phyloP scores from a whole-genome alignment of 2,329 filamentous ascomycete species.

The Microcyclospora tardicrescens region DNA sequence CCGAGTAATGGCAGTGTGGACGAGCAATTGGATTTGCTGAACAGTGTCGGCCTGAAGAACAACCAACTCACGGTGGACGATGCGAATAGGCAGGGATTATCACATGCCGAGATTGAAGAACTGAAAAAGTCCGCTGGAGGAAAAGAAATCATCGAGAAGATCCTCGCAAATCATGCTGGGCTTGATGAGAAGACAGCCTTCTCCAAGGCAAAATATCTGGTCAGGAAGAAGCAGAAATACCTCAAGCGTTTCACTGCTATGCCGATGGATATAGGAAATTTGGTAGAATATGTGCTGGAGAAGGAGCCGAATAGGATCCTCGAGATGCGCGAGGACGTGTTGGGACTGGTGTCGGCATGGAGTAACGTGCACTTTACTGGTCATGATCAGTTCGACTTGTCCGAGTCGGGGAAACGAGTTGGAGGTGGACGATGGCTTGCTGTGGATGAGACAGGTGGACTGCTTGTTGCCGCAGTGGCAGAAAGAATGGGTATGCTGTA shows the following conservation, averaged over 20 bases:
- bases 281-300: constrained; percentile 67
- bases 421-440: constrained; percentile 60
- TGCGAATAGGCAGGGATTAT: constrained; percentile 59
- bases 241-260: constrained; percentile 74
- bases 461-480: constrained; percentile 70
- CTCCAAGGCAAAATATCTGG: constrained; percentile 87
- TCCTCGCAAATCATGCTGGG: constrained; percentile 76
- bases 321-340: constrained; percentile 72
- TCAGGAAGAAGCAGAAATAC: constrained; percentile 90
- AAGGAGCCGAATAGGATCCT: constrained; percentile 69
- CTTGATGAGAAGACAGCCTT: constrained; percentile 91
- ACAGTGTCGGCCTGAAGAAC: constrained; percentile 42
- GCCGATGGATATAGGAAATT: constrained; percentile 64
- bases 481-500: constrained; percentile 75
- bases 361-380: constrained; percentile 71
- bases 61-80: constrained; percentile 53
- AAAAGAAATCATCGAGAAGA: constrained; percentile 81
- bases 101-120: constrained; percentile 56
- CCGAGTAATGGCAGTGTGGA: constrained; percentile 37
- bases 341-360: constrained; percentile 76
- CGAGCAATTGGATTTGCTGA: constrained; percentile 8
- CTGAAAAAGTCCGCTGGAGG: constrained; percentile 60
- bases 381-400: constrained; percentile 12
- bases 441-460: constrained; percentile 74
- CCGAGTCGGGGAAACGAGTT: constrained; percentile 18